Evolutionary conservation across 129 eudicot genomes (phyloP), one percentile per base, ranked within the genome.

Genomic region (Helianthus tuberosus): DNA sequence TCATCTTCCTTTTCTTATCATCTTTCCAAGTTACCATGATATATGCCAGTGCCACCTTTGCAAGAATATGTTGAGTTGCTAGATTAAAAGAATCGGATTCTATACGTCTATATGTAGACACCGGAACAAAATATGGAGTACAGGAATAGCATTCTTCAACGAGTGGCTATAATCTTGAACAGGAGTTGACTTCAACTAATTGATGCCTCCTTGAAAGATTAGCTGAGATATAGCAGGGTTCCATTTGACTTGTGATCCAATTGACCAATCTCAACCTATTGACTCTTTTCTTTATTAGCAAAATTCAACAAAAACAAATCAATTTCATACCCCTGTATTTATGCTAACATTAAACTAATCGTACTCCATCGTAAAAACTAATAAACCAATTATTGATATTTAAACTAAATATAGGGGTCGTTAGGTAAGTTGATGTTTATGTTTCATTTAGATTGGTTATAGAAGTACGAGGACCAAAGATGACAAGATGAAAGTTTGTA

Each of bases 161-260:
- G 41, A 38, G 35, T 51, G 36, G 48, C 46, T 68, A 43, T n/a
- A 58, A 43, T 58, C 29, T 13, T 58, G 76, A 43, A 20, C 52
- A 25, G 73, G 65, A 52, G 55, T 75, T 53, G 66, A 65, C 79
- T 39, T 61, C 66, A 27, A 16, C 64, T 50, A 74, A 48, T 29
- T 74, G 50, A 64, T 51, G 49, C 71, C 62, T 61, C 62, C 39
- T 48, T 64, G 51, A 53, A 54, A 71, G 23, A 71, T 43, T 43
- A 43, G 47, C 47, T 43, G 10, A 43, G 47, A 43, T 41, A 41
- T 41, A 41, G 46, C 46, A 58, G 64, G 64, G 27, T 54, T 23
- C 15, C 44, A 68, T 47, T 60, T 1, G 54, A 49, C 54, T 49
- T 49, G 15, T 49, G 54, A 12, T 49, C 13, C 1, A 11, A 11